Conservation (phyloP, 208 protist genomes). For the Trypanosoma cruzi region DNA sequence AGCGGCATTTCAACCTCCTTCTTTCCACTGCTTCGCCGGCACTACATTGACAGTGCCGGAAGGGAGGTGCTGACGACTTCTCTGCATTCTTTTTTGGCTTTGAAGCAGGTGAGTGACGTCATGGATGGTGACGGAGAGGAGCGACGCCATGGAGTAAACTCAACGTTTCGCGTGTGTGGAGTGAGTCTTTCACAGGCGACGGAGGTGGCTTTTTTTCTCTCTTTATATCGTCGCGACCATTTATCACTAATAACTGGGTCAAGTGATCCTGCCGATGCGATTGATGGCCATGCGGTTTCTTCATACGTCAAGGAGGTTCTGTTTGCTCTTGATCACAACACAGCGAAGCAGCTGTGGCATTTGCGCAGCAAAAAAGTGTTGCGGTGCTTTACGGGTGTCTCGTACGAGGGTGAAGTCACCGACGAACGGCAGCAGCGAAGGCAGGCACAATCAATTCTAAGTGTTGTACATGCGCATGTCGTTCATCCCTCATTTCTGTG, state of each 20-base stretch:
- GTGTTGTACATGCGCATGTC: conserved; percentile 59
- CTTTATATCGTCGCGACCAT: conserved; percentile 20
- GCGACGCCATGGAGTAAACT: not conserved
- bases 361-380: conserved; percentile 40
- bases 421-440: conserved; percentile 41
- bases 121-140: conserved; percentile 19
- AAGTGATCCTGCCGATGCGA: not conserved
- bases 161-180: conserved; percentile 47
- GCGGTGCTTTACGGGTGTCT: conserved; percentile 53
- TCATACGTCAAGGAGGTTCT: conserved; percentile 61
- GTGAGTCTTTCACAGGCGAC: conserved; percentile 47
- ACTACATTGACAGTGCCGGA: conserved; percentile 41
- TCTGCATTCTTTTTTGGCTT: conserved; percentile 17
- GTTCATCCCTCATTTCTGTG: conserved; percentile 70
- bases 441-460: conserved; percentile 59
- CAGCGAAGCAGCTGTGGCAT: conserved; percentile 72
- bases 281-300: conserved; percentile 21
- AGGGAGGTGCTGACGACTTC: conserved; percentile 12
- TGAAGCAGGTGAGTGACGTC: conserved; percentile 22
- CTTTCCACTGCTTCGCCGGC: conserved; percentile 47
- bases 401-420: conserved; percentile 16
- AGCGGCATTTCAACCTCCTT: conserved; percentile 28
- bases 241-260: conserved; percentile 12
- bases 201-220: conserved; percentile 72
- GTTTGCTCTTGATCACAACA: conserved; percentile 65